Evolutionary conservation across 441 rosid genomes (phyloP).

Genomic region (Mallotus japonicus): DNA sequence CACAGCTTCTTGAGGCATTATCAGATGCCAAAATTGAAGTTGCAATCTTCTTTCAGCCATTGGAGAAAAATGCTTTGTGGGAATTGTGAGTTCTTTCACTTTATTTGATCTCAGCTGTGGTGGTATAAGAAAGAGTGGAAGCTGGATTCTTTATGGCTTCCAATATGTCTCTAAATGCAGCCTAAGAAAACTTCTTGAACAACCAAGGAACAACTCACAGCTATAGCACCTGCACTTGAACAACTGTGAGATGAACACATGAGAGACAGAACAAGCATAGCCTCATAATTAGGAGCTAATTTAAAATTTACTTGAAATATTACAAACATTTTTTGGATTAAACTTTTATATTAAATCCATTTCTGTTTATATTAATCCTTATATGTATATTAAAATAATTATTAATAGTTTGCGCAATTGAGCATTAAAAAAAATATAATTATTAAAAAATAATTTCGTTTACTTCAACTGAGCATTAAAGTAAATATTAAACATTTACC

Average conservation of each 20-base stretch:
- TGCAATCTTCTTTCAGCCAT: constrained; percentile 74
- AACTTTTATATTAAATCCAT: no score
- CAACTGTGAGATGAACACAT: constrained; percentile 42
- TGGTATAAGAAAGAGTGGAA: not conserved
- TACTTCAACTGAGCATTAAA: no score
- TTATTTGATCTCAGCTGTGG: constrained; percentile 10
- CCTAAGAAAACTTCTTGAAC: constrained; percentile 81
- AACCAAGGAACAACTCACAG: constrained; percentile 90
- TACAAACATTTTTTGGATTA: no score
- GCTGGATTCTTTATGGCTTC: constrained; percentile 18
- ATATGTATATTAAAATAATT: no score
- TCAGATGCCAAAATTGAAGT: constrained; percentile 91
- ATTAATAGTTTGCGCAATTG: no score
- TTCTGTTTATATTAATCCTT: no score
- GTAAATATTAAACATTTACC: no score
- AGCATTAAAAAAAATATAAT: no score
- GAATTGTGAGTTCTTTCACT: constrained; percentile 50
- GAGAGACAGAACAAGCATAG: no score
- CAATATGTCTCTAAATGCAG: constrained; percentile 37
- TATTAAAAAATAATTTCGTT: no score
- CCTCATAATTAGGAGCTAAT: no score
- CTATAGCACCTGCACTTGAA: constrained; percentile 87
- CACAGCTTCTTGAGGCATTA: constrained; percentile 77
- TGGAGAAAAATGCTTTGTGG: constrained; percentile 66
- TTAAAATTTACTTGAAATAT: no score